These are phyloP conservation scores for Ogataea degrootiae DNA, from an alignment of 805 yeast genomes.

Conservation along the genomic window DNA sequence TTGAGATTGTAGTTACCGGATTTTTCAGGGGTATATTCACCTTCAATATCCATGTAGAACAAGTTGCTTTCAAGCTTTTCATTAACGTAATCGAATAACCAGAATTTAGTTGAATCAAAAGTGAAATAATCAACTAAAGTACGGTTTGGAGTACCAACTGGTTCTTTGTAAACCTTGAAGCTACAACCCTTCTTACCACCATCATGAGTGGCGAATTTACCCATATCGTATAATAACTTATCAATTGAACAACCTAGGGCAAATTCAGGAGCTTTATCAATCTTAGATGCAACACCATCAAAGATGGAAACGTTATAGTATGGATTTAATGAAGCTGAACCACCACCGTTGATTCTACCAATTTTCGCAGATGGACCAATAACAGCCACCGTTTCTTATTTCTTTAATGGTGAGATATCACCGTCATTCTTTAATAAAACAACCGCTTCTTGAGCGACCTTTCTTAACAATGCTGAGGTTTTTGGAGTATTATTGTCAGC, in stretches of 20 bases:
- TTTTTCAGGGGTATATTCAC: constrained; percentile 33
- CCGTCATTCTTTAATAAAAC: constrained; percentile 55
- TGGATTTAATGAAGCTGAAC: constrained; percentile 44
- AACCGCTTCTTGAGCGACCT: constrained; percentile 45
- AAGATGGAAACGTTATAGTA: constrained; percentile 15
- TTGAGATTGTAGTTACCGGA: constrained; percentile 38
- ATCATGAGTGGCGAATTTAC: constrained; percentile 10
- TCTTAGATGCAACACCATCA: constrained; percentile 15
- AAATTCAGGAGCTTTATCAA: constrained; percentile 23
- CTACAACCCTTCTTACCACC: constrained; percentile 27
- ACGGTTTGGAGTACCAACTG: constrained; percentile 21
- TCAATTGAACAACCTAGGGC: constrained; percentile 32
- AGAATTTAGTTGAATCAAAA: constrained; percentile 13
- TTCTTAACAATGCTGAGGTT: constrained; percentile 39
- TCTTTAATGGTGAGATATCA: constrained; percentile 41
- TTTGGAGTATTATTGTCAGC: constrained; percentile 43
- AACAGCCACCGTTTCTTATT: constrained; percentile 41
- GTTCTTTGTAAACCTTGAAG: constrained; percentile 25
- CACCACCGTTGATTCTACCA: constrained; percentile 55
- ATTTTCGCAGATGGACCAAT: constrained; percentile 57
- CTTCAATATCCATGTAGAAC: constrained; percentile 37
- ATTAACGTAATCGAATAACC: constrained; percentile 22
- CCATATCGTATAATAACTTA: constrained; percentile 13
- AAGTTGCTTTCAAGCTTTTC: constrained; percentile 18
- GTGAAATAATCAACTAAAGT: constrained; percentile 25